Conservation (phyloP, 2,329 filamentous ascomycete species). For the Colletotrichum euphorbiae region DNA sequence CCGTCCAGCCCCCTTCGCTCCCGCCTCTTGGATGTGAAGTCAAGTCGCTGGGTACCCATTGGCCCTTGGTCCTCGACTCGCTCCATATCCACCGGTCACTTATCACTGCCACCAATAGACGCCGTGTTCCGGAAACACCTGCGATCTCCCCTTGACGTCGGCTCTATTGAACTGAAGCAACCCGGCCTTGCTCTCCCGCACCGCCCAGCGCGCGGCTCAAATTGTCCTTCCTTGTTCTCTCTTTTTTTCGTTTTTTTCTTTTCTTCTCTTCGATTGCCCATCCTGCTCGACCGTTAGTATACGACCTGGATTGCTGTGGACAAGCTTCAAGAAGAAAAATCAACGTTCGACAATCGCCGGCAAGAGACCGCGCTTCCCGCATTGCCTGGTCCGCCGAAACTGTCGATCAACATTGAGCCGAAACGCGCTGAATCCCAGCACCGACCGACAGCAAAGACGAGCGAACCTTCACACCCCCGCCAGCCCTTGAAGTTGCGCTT, state of each 20-base stretch:
- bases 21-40: neutral
- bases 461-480: constrained; percentile 8
- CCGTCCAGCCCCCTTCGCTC: neutral
- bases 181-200: neutral
- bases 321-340: constrained; percentile 22
- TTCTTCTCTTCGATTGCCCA: neutral
- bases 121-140: constrained; percentile 40
- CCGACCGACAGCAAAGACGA: constrained; percentile 2
- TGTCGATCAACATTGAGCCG: constrained; percentile 53
- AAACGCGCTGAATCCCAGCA: constrained; percentile 45
- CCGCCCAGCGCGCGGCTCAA: constrained; percentile 18
- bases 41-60: neutral
- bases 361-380: constrained; percentile 34
- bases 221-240: constrained; percentile 6
- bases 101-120: constrained; percentile 36
- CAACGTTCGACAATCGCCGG: constrained; percentile 23
- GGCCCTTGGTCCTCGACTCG: constrained; percentile 5
- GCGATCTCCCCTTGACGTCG: constrained; percentile 36
- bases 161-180: constrained; percentile 19
- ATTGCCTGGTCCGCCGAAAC: constrained; percentile 49
- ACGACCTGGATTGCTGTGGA: constrained; percentile 38
- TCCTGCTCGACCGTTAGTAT: neutral
- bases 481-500: constrained; percentile 20
- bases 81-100: constrained; percentile 9
- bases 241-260: neutral